phyloP scores from a whole-genome alignment of 768 basidiomycete species.

The Lyophyllum semitale region DNA sequence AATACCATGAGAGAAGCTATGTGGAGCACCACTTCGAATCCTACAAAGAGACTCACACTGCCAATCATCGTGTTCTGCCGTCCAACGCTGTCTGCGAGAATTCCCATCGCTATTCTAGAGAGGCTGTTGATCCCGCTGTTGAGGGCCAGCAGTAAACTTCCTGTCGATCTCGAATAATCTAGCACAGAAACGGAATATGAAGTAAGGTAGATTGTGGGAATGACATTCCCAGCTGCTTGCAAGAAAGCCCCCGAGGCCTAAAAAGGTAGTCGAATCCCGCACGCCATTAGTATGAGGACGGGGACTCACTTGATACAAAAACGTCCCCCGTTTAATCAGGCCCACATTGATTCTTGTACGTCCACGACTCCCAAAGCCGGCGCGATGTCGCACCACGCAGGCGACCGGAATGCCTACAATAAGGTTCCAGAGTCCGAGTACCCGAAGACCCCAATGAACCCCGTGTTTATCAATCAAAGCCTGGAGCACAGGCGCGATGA shows the following conservation, averaged over 20 bases:
- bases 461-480: constrained; percentile 35
- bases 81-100: constrained; percentile 42
- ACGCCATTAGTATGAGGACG: not conserved
- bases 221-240: constrained; percentile 46
- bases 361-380: constrained; percentile 22
- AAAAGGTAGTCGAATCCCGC: not conserved
- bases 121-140: constrained; percentile 45
- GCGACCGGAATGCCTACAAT: constrained; percentile 36
- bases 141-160: constrained; percentile 39
- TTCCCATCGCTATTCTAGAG: constrained; percentile 40
- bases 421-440: constrained; percentile 44
- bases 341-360: constrained; percentile 34
- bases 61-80: constrained; percentile 45
- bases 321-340: constrained; percentile 40
- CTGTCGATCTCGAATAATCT: constrained; percentile 35
- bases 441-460: constrained; percentile 34
- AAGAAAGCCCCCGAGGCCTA: constrained; percentile 42
- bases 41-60: constrained; percentile 26
- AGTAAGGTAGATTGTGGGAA: constrained; percentile 44
- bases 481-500: constrained; percentile 41
- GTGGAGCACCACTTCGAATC: not conserved
- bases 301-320: constrained; percentile 37
- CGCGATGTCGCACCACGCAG: constrained; percentile 30
- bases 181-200: constrained; percentile 43
- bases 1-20: not conserved